A percentile compares a stretch with the other conserved stretches of the same genome.
phyloP scores from a whole-genome alignment of 441 rosid species.

The Bocquillonia castaneifolia region DNA sequence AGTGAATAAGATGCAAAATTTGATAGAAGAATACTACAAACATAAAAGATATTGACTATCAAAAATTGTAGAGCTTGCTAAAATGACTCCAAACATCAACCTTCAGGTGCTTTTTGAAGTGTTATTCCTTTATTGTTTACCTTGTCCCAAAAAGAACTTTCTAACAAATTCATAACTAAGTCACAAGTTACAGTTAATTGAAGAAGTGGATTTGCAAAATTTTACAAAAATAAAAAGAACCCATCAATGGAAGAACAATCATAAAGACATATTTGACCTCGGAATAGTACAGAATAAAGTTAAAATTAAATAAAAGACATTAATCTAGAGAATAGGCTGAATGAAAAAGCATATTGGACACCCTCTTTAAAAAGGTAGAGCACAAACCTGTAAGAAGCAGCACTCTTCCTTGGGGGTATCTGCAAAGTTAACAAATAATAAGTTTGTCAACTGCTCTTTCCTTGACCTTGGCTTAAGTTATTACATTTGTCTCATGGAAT shows the following conservation, averaged over 20 bases:
- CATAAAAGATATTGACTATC: too few species aligned
- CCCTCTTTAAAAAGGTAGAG: constrained; percentile 15
- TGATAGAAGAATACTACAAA: background rate
- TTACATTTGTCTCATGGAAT: background rate
- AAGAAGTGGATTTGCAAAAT: background rate
- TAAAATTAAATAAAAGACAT: background rate
- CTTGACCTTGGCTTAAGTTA: background rate
- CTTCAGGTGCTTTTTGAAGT: background rate
- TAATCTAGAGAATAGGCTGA: background rate
- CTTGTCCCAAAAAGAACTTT: background rate
- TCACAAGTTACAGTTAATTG: background rate
- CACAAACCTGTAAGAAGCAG: constrained; percentile 88
- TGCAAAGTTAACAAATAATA: constrained; percentile 42
- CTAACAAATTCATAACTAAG: background rate
- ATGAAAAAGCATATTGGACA: constrained; percentile 11
- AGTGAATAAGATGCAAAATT: background rate
- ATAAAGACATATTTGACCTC: background rate
- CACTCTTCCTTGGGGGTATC: constrained; percentile 96
- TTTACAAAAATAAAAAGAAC: background rate
- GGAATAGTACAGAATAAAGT: background rate
- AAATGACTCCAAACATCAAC: background rate
- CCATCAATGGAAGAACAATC: background rate
- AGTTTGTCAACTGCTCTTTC: background rate
- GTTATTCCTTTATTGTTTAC: background rate
- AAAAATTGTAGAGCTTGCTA: background rate